Evolutionary conservation across 352 stramenopile species (phyloP).

Genomic region (Phytopythium delawarense): DNA sequence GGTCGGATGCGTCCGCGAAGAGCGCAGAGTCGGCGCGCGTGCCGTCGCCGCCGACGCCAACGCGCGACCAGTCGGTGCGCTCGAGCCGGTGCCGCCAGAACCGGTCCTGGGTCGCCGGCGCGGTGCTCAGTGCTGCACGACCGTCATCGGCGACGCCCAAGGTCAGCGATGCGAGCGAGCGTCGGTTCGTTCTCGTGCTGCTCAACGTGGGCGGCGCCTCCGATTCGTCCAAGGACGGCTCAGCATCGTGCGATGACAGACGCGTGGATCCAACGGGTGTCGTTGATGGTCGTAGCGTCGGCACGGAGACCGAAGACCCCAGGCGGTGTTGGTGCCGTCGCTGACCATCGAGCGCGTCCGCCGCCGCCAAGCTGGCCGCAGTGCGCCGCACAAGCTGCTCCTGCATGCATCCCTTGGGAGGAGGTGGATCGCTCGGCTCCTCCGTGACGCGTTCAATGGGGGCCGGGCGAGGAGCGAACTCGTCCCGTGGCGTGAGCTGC

Average conservation of each 20-base stretch:
- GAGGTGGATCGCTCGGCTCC: neutral
- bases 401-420: conserved; percentile 38
- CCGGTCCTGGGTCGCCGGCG: conserved; percentile 32
- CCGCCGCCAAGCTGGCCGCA: conserved; percentile 14
- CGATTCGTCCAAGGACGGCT: neutral
- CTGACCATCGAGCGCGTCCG: neutral
- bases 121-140: neutral
- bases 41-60: conserved; percentile 71
- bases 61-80: conserved; percentile 71
- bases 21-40: conserved; percentile 34
- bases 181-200: neutral
- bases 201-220: neutral
- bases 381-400: conserved; percentile 50
- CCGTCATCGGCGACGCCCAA: neutral
- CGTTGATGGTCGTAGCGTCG: conserved; percentile 24
- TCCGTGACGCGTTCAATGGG: neutral
- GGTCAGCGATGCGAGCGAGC: neutral
- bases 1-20: conserved; percentile 34
- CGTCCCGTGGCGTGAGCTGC: conserved; percentile 41
- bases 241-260: neutral
- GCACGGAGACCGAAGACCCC: conserved; percentile 14
- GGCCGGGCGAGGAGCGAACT: conserved; percentile 29
- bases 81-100: conserved; percentile 50
- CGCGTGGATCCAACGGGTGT: neutral
- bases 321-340: conserved; percentile 2